Conservation (phyloP, 768 basidiomycete species). For the Gelatoporia subvermispora region DNA sequence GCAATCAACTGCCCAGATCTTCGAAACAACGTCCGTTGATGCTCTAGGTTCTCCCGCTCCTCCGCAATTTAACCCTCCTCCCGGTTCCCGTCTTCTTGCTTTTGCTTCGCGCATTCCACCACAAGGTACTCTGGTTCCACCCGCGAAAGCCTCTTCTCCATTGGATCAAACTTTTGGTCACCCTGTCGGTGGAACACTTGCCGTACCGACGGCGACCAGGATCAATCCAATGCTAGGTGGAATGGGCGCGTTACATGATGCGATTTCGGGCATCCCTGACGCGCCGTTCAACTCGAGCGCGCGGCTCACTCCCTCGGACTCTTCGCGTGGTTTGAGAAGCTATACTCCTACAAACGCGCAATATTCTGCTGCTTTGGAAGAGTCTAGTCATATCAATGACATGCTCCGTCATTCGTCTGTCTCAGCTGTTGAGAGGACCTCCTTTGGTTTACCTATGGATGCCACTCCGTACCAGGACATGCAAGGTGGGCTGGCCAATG, state of each 20-base stretch:
- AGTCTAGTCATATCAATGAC: slow-evolving; percentile 16
- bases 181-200: too few relatives aligned
- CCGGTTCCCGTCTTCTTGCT: slow-evolving; percentile 41
- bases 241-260: background rate
- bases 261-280: background rate
- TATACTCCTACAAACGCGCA: slow-evolving; percentile 22
- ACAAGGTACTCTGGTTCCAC: slow-evolving; percentile 8
- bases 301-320: slow-evolving; percentile 18
- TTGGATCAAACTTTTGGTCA: background rate
- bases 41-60: slow-evolving; percentile 18
- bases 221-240: too few relatives aligned
- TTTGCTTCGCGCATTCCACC: slow-evolving; percentile 28
- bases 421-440: slow-evolving; percentile 14
- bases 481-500: slow-evolving; percentile 3
- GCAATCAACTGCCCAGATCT: slow-evolving; percentile 4
- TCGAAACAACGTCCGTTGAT: slow-evolving; percentile 7
- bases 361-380: slow-evolving; percentile 13
- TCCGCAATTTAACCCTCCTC: slow-evolving; percentile 31
- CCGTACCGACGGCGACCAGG: too few relatives aligned
- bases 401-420: slow-evolving; percentile 15
- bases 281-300: background rate
- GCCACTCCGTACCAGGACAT: slow-evolving; percentile 13
- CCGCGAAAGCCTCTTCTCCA: background rate
- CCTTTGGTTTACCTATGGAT: slow-evolving; percentile 16
- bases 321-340: slow-evolving; percentile 13